phyloP scores from a whole-genome alignment of 2,329 filamentous ascomycete genomes.

The Drechslerella coelobrocha region DNA sequence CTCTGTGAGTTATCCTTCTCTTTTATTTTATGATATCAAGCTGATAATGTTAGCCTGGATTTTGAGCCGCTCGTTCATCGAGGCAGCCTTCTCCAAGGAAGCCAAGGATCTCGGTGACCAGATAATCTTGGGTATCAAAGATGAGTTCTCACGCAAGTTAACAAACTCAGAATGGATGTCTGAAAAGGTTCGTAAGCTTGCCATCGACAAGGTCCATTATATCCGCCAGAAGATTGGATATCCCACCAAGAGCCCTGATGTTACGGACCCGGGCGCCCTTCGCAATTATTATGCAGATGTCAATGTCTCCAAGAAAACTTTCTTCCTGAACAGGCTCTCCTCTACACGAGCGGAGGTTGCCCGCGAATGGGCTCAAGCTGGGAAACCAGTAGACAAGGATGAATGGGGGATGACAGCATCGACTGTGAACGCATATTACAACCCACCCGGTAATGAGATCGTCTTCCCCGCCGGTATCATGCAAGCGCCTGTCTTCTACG shows the following conservation, averaged over 20 bases:
- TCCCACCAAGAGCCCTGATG: constrained; percentile 68
- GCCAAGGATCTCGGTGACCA: constrained; percentile 72
- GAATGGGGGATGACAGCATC: constrained; percentile 69
- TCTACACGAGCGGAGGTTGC: constrained; percentile 62
- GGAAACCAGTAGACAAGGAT: constrained; percentile 67
- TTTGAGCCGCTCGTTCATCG: constrained; percentile 69
- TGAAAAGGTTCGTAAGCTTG: constrained; percentile 66
- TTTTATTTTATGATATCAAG: neutral
- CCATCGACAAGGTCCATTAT: constrained; percentile 70
- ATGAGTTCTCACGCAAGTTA: constrained; percentile 69
- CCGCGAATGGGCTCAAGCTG: constrained; percentile 66
- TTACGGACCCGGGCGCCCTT: constrained; percentile 66
- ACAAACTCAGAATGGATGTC: constrained; percentile 71
- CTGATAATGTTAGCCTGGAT: constrained; percentile 11
- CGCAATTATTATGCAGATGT: constrained; percentile 66
- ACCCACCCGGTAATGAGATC: constrained; percentile 70
- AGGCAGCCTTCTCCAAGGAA: constrained; percentile 71
- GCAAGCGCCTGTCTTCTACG: constrained; percentile 70
- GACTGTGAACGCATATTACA: constrained; percentile 72
- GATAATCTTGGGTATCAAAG: constrained; percentile 74
- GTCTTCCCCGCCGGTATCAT: constrained; percentile 74
- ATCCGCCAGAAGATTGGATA: constrained; percentile 74
- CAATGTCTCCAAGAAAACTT: constrained; percentile 62
- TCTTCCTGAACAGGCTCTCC: constrained; percentile 67
- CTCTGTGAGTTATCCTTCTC: constrained; percentile 70